A percentile compares a stretch with the other conserved stretches of the same genome.
phyloP scores from a whole-genome alignment of 2,329 filamentous ascomycete genomes.

The Ceratocystiopsis sp. region DNA sequence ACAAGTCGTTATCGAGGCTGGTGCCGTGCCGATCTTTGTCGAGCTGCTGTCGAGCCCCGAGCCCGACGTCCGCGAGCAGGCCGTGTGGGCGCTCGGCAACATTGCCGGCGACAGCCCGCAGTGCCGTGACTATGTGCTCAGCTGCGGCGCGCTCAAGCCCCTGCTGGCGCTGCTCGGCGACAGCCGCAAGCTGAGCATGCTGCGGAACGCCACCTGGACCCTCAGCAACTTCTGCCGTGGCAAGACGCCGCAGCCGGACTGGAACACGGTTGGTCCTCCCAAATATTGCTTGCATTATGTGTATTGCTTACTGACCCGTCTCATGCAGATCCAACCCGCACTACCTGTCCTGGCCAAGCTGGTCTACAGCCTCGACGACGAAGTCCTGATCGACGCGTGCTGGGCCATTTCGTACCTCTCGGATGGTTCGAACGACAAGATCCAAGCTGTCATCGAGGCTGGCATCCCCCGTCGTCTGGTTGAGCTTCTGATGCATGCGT shows the following conservation, averaged over 20 bases:
- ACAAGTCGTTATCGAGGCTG: constrained; percentile 95
- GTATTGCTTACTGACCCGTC: constrained; percentile 1
- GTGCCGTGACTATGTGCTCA: constrained; percentile 92
- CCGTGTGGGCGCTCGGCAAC: constrained; percentile 96
- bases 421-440: constrained; percentile 97
- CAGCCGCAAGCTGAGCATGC: constrained; percentile 98
- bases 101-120: constrained; percentile 96
- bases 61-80: constrained; percentile 94
- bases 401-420: constrained; percentile 99
- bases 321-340: constrained; percentile 67
- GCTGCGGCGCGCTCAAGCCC: constrained; percentile 78
- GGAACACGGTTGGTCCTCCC: constrained; percentile 89
- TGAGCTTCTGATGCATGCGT: constrained; percentile 94
- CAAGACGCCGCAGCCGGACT: constrained; percentile 97
- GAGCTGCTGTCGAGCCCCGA: constrained; percentile 90
- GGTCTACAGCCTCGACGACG: constrained; percentile 94
- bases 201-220: constrained; percentile 96
- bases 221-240: constrained; percentile 99
- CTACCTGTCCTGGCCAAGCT: constrained; percentile 92
- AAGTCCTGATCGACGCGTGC: constrained; percentile 96
- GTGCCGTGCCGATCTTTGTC: constrained; percentile 95
- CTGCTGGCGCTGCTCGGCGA: constrained; percentile 81
- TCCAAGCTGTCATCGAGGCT: constrained; percentile 96
- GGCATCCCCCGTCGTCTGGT: constrained; percentile 92
- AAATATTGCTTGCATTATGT: constrained; percentile 24